Base-by-base conservation (phyloP, 331 rosid genomes). In the Pyrus hybrid region DNA sequence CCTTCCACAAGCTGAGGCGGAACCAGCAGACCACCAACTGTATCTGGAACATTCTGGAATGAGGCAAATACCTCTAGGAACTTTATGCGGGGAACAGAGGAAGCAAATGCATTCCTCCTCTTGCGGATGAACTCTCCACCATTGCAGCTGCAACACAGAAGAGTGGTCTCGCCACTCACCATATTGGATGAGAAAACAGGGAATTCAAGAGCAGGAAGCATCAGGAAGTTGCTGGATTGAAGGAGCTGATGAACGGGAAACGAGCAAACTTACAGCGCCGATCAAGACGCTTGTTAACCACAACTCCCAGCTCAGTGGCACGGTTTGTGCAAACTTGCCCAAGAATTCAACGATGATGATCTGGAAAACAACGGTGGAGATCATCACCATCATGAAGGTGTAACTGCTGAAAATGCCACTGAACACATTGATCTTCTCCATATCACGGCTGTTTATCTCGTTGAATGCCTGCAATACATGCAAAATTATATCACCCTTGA, bases 1-100 rank as follows among this genome's bases (percentile, higher is more conserved):
- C 98, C 98, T 94, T 85, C 99, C 99, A 17, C 82, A 71, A 94
- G 88, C 87, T 94, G 99, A 68, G 99, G 99, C 7, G 99, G 99
- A 81, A 90, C 82, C 56, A 94, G 77, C 81, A 83, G 8, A 29
- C 86, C 84, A 58, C 90, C 76, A 69, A 70, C 61, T 37, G 97
- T 92, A 71, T 94, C 99, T 45, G 99, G 96, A 79, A 87, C 79
- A 83, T 68, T 83, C 85, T 90, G 63, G 96, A 85, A 76, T 75
- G 90, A 72, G 85, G 90, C 87, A 91, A 74, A 70, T 77, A 63
- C 92, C 91, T 82, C 86, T 85, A 1, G 97, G 97, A 83, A 88
- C 79, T 87, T 94, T 92, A 62, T 83, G 71, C 92, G 88, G 69
- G 87, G 82, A 70, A 75, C 33, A 73, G 88, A 84, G 71, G 95